phyloP scores from a whole-genome alignment of 768 basidiomycete species.

The Russula foetens region DNA sequence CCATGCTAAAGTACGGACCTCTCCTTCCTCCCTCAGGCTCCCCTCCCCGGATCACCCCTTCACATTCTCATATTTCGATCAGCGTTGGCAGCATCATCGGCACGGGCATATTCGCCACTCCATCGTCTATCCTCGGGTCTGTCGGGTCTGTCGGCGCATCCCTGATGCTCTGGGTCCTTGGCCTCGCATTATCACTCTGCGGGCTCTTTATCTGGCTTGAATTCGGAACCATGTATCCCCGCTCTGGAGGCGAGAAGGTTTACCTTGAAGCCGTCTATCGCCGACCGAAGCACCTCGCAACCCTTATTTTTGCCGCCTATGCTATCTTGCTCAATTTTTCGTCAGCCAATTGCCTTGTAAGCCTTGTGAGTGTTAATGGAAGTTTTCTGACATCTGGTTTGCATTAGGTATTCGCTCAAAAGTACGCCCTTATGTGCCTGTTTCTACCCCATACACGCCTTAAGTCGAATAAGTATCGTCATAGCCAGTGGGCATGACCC shows the following conservation, averaged over 20 bases:
- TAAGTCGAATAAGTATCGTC: constrained; percentile 34
- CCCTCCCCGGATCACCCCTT: neutral
- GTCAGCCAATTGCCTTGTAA: constrained; percentile 39
- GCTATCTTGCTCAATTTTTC: constrained; percentile 39
- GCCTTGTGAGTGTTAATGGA: neutral
- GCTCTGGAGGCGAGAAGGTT: constrained; percentile 56
- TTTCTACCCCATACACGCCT: neutral
- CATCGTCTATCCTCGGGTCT: constrained; percentile 47
- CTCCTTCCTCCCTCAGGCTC: no score
- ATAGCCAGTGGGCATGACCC: constrained; percentile 34
- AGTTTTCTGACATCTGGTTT: no score
- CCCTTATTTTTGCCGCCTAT: constrained; percentile 40
- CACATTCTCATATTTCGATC: neutral
- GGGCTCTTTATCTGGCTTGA: constrained; percentile 58
- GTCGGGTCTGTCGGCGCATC: constrained; percentile 59
- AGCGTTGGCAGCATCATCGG: constrained; percentile 51
- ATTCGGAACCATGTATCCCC: constrained; percentile 55
- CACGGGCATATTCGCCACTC: constrained; percentile 57
- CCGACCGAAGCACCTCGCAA: constrained; percentile 39
- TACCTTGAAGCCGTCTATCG: constrained; percentile 50
- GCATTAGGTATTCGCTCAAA: constrained; percentile 27
- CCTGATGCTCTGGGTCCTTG: constrained; percentile 56
- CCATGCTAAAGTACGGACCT: constrained; percentile 45
- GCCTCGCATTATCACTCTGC: constrained; percentile 49
- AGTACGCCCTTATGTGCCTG: constrained; percentile 14